A percentile compares a stretch with the other conserved stretches of the same genome.
These are phyloP conservation scores for Knoxdaviesia proteae DNA, from an alignment of 2,329 filamentous ascomycete species.

Conservation along the genomic window DNA sequence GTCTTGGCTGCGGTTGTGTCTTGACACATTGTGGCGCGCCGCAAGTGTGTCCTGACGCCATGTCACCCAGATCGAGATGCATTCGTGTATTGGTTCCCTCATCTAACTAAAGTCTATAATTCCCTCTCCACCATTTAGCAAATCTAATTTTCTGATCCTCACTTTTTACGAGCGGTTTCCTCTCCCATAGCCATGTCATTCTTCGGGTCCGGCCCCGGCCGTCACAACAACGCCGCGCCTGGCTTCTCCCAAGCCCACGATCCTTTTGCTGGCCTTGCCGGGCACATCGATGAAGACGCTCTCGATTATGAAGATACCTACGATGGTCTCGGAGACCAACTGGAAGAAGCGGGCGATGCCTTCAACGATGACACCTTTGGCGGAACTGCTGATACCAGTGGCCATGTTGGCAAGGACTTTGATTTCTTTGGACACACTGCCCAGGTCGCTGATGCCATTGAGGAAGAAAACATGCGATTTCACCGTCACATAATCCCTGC, in stretches of 20 bases:
- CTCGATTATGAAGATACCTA: conserved; percentile 92
- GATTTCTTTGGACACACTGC: conserved; percentile 93
- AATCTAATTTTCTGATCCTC: too few species aligned
- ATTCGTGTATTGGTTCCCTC: too few species aligned
- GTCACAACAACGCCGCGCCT: conserved; percentile 46
- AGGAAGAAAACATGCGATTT: conserved; percentile 77
- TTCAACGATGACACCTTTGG: conserved; percentile 96
- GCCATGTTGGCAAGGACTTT: conserved; percentile 69
- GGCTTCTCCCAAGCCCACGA: conserved; percentile 72
- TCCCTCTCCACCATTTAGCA: too few species aligned
- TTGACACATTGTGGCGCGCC: too few species aligned
- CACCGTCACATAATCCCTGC: conserved; percentile 38
- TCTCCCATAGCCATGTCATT: conserved; percentile 50
- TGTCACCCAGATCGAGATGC: too few species aligned
- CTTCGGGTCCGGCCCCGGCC: conserved; percentile 65
- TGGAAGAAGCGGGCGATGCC: conserved; percentile 79
- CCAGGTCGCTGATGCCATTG: conserved; percentile 64
- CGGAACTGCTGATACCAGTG: conserved; percentile 18
- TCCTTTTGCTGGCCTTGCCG: conserved; percentile 64
- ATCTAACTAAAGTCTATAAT: too few species aligned
- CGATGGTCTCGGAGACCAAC: conserved; percentile 75
- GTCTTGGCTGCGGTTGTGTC: too few species aligned
- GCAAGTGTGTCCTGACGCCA: too few species aligned
- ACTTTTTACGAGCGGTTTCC: too few species aligned
- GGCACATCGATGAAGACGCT: conserved; percentile 35